phyloP scores from a whole-genome alignment of 495 filamentous ascomycete species.

The Sporormia fimetaria region DNA sequence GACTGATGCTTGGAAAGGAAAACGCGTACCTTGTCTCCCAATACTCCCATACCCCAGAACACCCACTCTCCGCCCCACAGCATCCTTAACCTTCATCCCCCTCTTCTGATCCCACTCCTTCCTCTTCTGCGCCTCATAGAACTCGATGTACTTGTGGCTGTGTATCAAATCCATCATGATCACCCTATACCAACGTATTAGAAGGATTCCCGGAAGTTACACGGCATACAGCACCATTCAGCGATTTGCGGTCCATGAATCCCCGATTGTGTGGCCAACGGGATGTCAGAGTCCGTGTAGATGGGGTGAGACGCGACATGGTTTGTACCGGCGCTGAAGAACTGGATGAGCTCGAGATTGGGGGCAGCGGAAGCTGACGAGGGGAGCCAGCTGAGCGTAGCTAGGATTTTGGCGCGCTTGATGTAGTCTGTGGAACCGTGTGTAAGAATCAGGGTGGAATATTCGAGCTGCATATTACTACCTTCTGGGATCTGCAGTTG shows the following conservation, averaged over 20 bases:
- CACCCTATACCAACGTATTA: no score
- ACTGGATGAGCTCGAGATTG: conserved; percentile 60
- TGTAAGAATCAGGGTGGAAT: conserved; percentile 5
- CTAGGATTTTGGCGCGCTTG: conserved; percentile 51
- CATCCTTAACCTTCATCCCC: conserved; percentile 35
- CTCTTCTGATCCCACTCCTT: conserved; percentile 40
- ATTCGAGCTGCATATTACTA: conserved; percentile 2
- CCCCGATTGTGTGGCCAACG: conserved; percentile 61
- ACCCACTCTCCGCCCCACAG: conserved; percentile 49
- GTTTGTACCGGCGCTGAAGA: conserved; percentile 65
- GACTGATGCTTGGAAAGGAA: not conserved
- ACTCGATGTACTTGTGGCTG: conserved; percentile 40
- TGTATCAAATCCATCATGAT: conserved; percentile 47
- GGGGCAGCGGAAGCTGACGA: conserved; percentile 37
- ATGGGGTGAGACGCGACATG: conserved; percentile 51
- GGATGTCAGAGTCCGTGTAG: conserved; percentile 50
- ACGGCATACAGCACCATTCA: no score
- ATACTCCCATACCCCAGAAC: conserved; percentile 82
- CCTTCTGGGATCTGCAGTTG: conserved; percentile 19
- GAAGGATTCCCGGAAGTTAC: no score
- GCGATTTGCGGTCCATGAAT: conserved; percentile 77
- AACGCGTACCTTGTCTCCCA: conserved; percentile 46
- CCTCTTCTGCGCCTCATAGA: conserved; percentile 43
- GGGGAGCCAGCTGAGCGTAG: conserved; percentile 48
- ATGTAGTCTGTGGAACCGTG: conserved; percentile 36